Evolutionary conservation across 805 yeast species (phyloP).

Genomic region (Clavispora carvajalis): DNA sequence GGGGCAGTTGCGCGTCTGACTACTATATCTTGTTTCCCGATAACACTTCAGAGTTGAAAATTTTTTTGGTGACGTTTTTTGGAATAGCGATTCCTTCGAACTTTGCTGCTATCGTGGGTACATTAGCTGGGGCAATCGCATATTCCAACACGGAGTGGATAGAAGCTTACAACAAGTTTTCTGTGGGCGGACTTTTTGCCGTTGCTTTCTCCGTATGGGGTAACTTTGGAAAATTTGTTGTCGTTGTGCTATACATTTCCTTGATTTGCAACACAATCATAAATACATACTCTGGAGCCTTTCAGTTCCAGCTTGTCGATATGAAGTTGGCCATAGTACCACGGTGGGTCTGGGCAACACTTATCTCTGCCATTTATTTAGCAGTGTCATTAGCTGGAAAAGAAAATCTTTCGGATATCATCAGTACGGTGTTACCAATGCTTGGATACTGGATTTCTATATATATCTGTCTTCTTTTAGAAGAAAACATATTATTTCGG

Average conservation of each 20-base stretch:
- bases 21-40: slow-evolving; percentile 31
- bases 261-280: slow-evolving; percentile 32
- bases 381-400: slow-evolving; percentile 11
- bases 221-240: slow-evolving; percentile 29
- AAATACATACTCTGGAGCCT: slow-evolving; percentile 33
- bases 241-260: slow-evolving; percentile 26
- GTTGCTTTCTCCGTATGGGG: slow-evolving; percentile 34
- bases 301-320: slow-evolving; percentile 31
- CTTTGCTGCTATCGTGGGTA: slow-evolving; percentile 29
- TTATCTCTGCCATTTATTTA: slow-evolving; percentile 8
- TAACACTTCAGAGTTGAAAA: slow-evolving; percentile 19
- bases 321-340: slow-evolving; percentile 14
- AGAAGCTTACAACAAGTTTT: slow-evolving; percentile 22
- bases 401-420: slow-evolving; percentile 8
- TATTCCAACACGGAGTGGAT: slow-evolving; percentile 28
- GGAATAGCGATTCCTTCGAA: slow-evolving; percentile 27
- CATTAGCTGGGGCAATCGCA: slow-evolving; percentile 29
- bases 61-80: slow-evolving; percentile 25
- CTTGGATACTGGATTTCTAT: slow-evolving; percentile 16
- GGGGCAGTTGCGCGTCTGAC: slow-evolving; percentile 34
- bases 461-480: slow-evolving; percentile 9
- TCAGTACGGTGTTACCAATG: slow-evolving; percentile 14
- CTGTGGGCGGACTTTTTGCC: slow-evolving; percentile 30
- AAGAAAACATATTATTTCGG: slow-evolving; percentile 12
- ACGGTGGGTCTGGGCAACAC: slow-evolving; percentile 12